These are phyloP conservation scores for Flaveria bidentis DNA, from an alignment of 129 eudicot species.

Conservation along the genomic window DNA sequence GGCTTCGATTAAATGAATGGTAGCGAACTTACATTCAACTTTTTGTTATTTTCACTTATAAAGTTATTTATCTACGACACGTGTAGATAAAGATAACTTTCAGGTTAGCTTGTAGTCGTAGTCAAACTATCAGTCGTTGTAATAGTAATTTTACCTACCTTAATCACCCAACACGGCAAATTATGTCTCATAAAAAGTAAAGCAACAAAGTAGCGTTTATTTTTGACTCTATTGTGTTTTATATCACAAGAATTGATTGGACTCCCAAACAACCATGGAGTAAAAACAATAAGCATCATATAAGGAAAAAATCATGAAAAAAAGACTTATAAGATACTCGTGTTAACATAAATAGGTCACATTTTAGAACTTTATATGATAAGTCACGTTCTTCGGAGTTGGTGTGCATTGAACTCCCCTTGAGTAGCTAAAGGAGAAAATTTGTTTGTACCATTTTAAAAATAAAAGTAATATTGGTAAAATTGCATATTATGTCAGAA, in stretches of 20 bases:
- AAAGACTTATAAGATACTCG: not conserved
- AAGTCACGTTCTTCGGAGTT: not conserved
- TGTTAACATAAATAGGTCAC: not conserved
- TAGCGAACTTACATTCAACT: not conserved
- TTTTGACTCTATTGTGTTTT: no score
- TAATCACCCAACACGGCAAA: slow-evolving; percentile 5
- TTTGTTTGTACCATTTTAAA: not conserved
- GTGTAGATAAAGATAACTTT: not conserved
- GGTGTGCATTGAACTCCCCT: no score
- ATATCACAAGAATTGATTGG: no score
- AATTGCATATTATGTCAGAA: no score
- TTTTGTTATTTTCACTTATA: slow-evolving; percentile 8
- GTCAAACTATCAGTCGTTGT: not conserved
- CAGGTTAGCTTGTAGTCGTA: not conserved
- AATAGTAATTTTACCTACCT: slow-evolving; percentile 12
- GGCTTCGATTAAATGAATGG: slow-evolving; percentile 3
- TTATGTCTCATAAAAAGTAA: not conserved
- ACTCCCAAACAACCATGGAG: not conserved
- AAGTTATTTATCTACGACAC: not conserved
- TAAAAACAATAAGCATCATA: not conserved
- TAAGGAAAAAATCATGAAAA: not conserved
- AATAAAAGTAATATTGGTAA: no score
- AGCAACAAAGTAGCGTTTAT: not conserved
- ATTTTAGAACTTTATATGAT: not conserved
- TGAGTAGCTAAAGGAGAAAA: not conserved